Percentiles rank a stretch among this genome's conserved stretches.
Conservation (phyloP, 345 rosid genomes). For the Gossypium raimondii region DNA sequence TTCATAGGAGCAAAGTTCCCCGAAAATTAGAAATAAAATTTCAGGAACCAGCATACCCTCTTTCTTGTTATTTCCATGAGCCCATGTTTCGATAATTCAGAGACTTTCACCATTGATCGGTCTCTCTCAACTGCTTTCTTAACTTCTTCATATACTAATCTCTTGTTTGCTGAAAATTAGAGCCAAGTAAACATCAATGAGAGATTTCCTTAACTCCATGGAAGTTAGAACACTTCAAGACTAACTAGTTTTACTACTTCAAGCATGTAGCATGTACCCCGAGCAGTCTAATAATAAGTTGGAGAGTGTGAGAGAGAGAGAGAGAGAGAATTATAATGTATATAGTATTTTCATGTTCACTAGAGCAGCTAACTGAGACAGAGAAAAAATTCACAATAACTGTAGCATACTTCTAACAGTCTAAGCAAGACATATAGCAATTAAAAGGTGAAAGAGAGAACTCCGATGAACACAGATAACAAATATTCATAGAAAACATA, state of each 20-base stretch:
- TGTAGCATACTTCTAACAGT: not conserved
- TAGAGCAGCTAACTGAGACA: not conserved
- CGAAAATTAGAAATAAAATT: slow-evolving; percentile 15
- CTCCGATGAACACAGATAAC: not conserved
- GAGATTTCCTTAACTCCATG: not conserved
- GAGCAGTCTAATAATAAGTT: not conserved
- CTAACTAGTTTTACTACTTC: not conserved
- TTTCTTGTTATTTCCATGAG: slow-evolving; percentile 98
- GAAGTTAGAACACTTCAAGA: not conserved
- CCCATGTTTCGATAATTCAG: slow-evolving; percentile 90
- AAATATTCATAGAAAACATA: not conserved
- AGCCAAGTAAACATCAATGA: slow-evolving; percentile 12
- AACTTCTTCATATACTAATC: slow-evolving; percentile 87
- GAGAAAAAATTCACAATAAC: not conserved
- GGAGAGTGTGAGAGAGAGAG: not conserved
- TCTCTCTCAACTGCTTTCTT: slow-evolving; percentile 89
- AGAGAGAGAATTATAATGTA: not conserved
- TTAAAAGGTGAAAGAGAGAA: not conserved
- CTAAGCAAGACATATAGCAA: not conserved
- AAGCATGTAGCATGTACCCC: not conserved
- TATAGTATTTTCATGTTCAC: not conserved
- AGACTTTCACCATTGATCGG: slow-evolving; percentile 83
- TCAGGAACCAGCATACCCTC: slow-evolving; percentile 53
- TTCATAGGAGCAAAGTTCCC: slow-evolving; percentile 10
- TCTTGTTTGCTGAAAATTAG: slow-evolving; percentile 71